Evolutionary conservation across 257 asterid genomes (phyloP).

Genomic region (Salvia rosmarinus): DNA sequence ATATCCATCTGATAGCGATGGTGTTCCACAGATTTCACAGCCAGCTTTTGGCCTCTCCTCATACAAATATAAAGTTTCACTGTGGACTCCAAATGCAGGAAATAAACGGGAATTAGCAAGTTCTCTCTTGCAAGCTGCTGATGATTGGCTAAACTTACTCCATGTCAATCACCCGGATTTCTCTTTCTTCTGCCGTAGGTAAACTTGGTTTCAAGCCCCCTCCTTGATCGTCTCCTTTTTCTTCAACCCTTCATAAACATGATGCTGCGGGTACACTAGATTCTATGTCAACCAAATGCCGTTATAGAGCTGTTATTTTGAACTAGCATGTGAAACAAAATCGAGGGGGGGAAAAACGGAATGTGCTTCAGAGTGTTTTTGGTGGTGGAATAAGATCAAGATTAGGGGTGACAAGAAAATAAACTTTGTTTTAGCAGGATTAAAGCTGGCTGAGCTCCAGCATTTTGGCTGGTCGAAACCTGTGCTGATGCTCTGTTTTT

Average conservation of each 20-base stretch:
- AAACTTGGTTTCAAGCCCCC: slow-evolving; percentile 24
- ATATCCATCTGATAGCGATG: slow-evolving; percentile 56
- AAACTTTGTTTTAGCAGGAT: slow-evolving; percentile 17
- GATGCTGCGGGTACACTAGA: neutral
- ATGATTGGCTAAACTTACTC: slow-evolving; percentile 56
- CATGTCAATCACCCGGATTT: slow-evolving; percentile 91
- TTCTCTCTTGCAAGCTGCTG: slow-evolving; percentile 73
- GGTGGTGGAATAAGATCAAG: slow-evolving; percentile 19
- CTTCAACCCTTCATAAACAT: slow-evolving; percentile 2
- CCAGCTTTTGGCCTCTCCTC: slow-evolving; percentile 91
- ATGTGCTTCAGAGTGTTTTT: neutral
- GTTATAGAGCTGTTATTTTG: neutral
- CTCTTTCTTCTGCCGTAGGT: slow-evolving; percentile 77
- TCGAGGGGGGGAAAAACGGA: neutral
- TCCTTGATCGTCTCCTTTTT: neutral
- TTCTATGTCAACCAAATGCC: neutral
- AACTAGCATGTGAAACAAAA: neutral
- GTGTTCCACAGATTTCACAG: slow-evolving; percentile 59
- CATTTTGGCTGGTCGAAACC: slow-evolving; percentile 18
- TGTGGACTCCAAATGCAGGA: slow-evolving; percentile 75
- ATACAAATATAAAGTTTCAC: slow-evolving; percentile 68
- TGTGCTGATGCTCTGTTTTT: slow-evolving; percentile 11
- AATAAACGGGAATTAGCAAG: slow-evolving; percentile 53
- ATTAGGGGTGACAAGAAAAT: neutral
- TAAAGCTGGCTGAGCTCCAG: neutral